Evolutionary conservation across 768 basidiomycete genomes (phyloP), one percentile per base, ranked within the genome.

Genomic region (Boletus rufocinnamomeus): DNA sequence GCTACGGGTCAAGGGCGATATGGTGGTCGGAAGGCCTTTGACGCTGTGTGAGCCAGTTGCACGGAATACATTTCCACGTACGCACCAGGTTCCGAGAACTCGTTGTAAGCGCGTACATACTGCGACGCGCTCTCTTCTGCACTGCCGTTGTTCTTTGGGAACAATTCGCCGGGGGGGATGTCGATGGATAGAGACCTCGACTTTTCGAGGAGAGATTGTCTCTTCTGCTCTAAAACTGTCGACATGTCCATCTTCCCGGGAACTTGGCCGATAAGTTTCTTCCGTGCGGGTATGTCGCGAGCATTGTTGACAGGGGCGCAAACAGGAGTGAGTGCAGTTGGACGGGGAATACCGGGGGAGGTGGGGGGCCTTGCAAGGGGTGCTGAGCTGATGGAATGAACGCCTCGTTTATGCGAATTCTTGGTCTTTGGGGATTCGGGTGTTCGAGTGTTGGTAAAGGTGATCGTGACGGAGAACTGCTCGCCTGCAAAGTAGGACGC

Each of bases 401-500:
- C 85, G 11, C 84, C 84, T 9, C 91, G 84, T 69, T 81, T 87
- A 69, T 93, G 89, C 0, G 79, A 64, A 60, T 71, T 69, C 41
- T 57, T 77, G 60, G 50, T 63, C 62, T 62, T 72, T 14, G 73
- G 77, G 0, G 75, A 65, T 47, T 78, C 70, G 6, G 84, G 79
- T 0, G 85, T 79, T 28, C 84, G 84, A 5, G 86, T 87, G 70
- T 96, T 97, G 50, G 89, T 88, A 73, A 97, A 93, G 0, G 90
- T 89, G 63, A 98, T 86, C 4, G 85, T 88, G 14, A 91, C 92
- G 3, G 86, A 79, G 74, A 96, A 93, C 0, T 83, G 77, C 73
- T 98, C 95, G 56, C 95, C 95, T 0, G 95, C 93, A 71, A 95
- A 98, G 75, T 89, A 98, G 0, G 93, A 91, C 0, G 92, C 89